A percentile compares a stretch with the other conserved stretches of the same genome.
Conservation (phyloP, 192 early-diverging fungal species). For the Podila epigama region DNA sequence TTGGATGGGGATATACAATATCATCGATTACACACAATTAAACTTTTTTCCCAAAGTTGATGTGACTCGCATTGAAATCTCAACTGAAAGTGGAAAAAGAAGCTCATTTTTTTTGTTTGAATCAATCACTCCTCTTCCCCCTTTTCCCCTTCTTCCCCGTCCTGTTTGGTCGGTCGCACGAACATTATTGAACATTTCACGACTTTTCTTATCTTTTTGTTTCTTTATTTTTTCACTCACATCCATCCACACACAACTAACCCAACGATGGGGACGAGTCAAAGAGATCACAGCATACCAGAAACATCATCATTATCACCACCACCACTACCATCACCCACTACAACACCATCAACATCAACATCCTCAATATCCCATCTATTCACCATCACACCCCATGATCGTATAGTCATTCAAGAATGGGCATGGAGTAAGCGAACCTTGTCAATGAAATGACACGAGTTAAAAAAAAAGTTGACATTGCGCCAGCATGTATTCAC, state of each 20-base stretch:
- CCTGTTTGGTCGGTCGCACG: too few relatives aligned
- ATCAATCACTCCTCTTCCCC: too few relatives aligned
- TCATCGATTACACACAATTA: too few relatives aligned
- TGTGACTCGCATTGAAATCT: too few relatives aligned
- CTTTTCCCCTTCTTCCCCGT: too few relatives aligned
- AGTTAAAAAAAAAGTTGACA: not conserved
- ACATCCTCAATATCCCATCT: constrained; percentile 35
- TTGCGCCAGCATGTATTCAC: not conserved
- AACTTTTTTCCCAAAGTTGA: too few relatives aligned
- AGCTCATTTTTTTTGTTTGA: too few relatives aligned
- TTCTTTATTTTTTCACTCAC: not conserved
- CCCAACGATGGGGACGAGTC: not conserved
- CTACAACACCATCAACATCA: not conserved
- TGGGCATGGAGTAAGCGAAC: constrained; percentile 46
- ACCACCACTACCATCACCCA: not conserved
- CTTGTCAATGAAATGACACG: not conserved
- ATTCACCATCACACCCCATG: constrained; percentile 37
- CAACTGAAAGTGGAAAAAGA: too few relatives aligned
- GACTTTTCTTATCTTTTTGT: too few relatives aligned
- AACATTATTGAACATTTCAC: too few relatives aligned
- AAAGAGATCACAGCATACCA: not conserved
- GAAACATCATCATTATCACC: not conserved
- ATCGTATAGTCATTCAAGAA: constrained; percentile 17
- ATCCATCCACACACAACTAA: not conserved
- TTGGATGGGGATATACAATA: too few relatives aligned